Evolutionary conservation across 164 flowering plant genomes (phyloP).

Genomic region (Taxillus chinensis): DNA sequence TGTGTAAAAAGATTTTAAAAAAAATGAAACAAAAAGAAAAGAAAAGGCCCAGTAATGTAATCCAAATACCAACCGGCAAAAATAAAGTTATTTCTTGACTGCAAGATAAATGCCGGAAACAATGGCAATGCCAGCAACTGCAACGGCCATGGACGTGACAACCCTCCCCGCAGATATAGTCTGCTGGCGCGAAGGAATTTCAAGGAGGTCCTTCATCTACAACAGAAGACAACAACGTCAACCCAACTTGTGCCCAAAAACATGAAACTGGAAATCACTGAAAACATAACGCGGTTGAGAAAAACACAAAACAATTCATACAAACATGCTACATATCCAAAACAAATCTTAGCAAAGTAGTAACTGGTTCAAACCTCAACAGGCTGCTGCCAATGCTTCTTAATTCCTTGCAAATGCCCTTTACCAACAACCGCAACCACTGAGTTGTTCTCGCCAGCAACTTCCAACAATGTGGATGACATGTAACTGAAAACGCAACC

Average conservation of each 20-base stretch:
- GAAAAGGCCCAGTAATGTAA: too few relatives aligned
- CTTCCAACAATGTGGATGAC: slow-evolving; percentile 55
- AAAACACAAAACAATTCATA: neutral
- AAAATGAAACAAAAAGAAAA: too few relatives aligned
- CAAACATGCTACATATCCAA: neutral
- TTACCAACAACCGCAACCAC: slow-evolving; percentile 96
- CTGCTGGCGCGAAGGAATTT: slow-evolving; percentile 33
- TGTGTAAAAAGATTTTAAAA: too few relatives aligned
- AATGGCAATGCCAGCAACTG: slow-evolving; percentile 64
- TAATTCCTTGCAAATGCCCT: slow-evolving; percentile 84
- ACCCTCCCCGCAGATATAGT: slow-evolving; percentile 29
- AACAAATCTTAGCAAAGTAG: neutral
- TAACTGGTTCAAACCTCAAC: slow-evolving; percentile 33
- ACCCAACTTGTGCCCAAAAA: neutral
- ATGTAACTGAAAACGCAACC: slow-evolving; percentile 51
- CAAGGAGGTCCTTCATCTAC: slow-evolving; percentile 59
- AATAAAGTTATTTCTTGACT: slow-evolving; percentile 30
- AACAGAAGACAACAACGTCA: neutral
- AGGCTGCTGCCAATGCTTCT: slow-evolving; percentile 81
- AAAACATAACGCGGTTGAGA: neutral
- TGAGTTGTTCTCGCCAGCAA: slow-evolving; percentile 69
- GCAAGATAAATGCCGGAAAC: slow-evolving; percentile 54
- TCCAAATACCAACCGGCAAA: too few relatives aligned
- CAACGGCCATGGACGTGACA: slow-evolving; percentile 49
- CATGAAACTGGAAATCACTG: neutral